Evolutionary conservation across 306 rosid species (phyloP).

Genomic region (Citrullus colocynthis): DNA sequence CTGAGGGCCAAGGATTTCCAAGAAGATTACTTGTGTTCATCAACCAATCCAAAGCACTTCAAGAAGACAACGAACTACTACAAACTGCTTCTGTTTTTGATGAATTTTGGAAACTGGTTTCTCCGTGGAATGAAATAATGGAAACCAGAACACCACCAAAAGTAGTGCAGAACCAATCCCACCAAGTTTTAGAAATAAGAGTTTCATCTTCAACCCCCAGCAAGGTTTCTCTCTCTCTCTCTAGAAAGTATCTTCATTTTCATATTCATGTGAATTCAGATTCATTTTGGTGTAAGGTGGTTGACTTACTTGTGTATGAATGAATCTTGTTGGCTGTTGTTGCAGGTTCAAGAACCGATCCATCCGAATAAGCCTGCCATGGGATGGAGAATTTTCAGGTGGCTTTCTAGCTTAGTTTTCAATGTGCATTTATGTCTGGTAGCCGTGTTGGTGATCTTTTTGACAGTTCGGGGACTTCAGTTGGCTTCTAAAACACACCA

Average conservation of each 20-base stretch:
- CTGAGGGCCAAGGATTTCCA: neutral
- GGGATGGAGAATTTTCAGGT: conserved; percentile 14
- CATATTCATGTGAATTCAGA: neutral
- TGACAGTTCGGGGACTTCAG: conserved; percentile 26
- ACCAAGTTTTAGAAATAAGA: conserved; percentile 18
- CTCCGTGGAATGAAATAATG: neutral
- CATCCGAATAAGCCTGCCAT: conserved; percentile 16
- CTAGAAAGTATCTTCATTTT: conserved; percentile 8
- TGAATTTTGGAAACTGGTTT: neutral
- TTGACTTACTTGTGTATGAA: neutral
- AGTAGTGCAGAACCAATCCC: neutral
- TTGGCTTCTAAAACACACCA: conserved; percentile 27
- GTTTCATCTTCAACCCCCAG: conserved; percentile 17
- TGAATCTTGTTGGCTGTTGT: neutral
- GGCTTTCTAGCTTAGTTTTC: conserved; percentile 27
- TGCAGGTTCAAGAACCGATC: conserved; percentile 29
- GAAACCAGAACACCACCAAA: neutral
- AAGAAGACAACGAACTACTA: neutral
- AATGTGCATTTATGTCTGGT: conserved; percentile 29
- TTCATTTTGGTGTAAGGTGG: neutral
- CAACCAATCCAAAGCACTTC: neutral
- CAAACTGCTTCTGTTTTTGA: neutral
- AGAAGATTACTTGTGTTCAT: neutral
- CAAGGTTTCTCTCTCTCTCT: conserved; percentile 21
- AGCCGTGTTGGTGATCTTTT: conserved; percentile 22